A percentile compares a stretch with the other conserved stretches of the same genome.
Conservation (phyloP, 495 filamentous ascomycete genomes). For the Friedmanniomyces endolithicus region DNA sequence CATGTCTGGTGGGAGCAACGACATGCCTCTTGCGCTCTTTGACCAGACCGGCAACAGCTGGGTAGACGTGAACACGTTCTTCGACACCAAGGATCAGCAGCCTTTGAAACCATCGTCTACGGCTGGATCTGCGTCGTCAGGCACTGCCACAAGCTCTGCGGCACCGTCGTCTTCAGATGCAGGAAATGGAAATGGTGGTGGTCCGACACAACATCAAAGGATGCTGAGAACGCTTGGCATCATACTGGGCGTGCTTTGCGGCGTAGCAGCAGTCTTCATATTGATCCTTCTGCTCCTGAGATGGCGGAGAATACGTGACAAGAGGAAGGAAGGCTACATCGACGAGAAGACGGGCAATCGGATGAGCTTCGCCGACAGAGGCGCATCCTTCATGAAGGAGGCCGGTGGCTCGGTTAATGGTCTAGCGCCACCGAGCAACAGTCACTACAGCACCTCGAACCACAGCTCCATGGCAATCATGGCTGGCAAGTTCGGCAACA, state of each 20-base stretch:
- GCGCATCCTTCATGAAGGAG: conserved; percentile 44
- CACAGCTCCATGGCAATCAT: conserved; percentile 33
- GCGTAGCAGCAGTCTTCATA: conserved; percentile 55
- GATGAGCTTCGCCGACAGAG: conserved; percentile 53
- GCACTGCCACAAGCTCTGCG: conserved; percentile 28
- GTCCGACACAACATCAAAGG: conserved; percentile 23
- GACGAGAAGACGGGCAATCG: conserved; percentile 39
- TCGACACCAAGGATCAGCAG: conserved; percentile 38
- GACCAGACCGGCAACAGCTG: conserved; percentile 66
- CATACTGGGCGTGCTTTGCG: conserved; percentile 66
- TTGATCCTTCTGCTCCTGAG: conserved; percentile 55
- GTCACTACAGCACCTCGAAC: conserved; percentile 5
- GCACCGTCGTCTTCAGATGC: conserved; percentile 34
- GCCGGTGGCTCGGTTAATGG: conserved; percentile 35
- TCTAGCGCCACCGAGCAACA: conserved; percentile 17
- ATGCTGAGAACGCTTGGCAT: conserved; percentile 59
- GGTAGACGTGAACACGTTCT: conserved; percentile 59
- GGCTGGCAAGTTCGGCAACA: conserved; percentile 31
- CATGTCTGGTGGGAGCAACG: conserved; percentile 58
- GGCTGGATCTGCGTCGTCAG: conserved; percentile 31
- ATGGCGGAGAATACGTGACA: conserved; percentile 43
- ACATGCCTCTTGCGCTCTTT: conserved; percentile 64
- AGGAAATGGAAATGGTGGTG: conserved; percentile 17
- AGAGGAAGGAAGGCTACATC: conserved; percentile 35
- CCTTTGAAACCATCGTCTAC: conserved; percentile 24